Evolutionary conservation across 495 filamentous ascomycete genomes (phyloP).

Genomic region (Aspergillus leporis): DNA sequence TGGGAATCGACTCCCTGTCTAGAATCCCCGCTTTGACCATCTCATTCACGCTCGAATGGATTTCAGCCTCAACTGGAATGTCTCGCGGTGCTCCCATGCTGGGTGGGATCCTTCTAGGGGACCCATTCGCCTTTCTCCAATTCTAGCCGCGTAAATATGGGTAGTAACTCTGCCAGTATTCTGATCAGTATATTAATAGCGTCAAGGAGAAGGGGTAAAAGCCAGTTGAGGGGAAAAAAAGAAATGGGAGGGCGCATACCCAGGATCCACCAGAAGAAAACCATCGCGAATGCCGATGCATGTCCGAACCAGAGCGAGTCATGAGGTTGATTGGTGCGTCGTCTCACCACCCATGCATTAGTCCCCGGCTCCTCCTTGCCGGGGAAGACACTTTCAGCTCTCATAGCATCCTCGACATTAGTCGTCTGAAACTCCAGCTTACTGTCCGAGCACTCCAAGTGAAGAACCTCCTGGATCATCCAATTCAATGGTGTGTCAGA

Average conservation of each 20-base stretch:
- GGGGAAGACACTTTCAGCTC: constrained; percentile 4
- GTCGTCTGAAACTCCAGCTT: constrained; percentile 14
- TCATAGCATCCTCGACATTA: constrained; percentile 5
- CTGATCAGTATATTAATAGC: not conserved
- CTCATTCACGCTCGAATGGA: constrained; percentile 23
- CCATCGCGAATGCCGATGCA: constrained; percentile 7
- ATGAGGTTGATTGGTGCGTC: constrained; percentile 17
- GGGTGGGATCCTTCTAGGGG: constrained; percentile 17
- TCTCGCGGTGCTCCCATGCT: constrained; percentile 22
- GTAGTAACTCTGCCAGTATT: constrained; percentile 30
- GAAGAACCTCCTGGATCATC: constrained; percentile 41
- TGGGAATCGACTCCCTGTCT: constrained; percentile 15
- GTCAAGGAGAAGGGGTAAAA: too few relatives aligned
- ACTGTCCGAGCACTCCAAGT: constrained; percentile 18
- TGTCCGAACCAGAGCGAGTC: constrained; percentile 19
- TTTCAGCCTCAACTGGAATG: constrained; percentile 15
- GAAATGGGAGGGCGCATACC: constrained; percentile 4
- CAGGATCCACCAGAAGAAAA: constrained; percentile 21
- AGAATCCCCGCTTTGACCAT: constrained; percentile 20
- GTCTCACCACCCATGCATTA: not conserved
- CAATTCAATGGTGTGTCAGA: constrained; percentile 40
- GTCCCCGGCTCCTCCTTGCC: constrained; percentile 13
- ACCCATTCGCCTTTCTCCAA: constrained; percentile 33
- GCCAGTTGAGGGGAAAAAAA: not conserved
- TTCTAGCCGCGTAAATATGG: constrained; percentile 35